Percentiles rank a stretch among this genome's conserved stretches.
These are phyloP conservation scores for Epichloe glyceriae DNA, from an alignment of 2,329 filamentous ascomycete species.

Conservation along the genomic window DNA sequence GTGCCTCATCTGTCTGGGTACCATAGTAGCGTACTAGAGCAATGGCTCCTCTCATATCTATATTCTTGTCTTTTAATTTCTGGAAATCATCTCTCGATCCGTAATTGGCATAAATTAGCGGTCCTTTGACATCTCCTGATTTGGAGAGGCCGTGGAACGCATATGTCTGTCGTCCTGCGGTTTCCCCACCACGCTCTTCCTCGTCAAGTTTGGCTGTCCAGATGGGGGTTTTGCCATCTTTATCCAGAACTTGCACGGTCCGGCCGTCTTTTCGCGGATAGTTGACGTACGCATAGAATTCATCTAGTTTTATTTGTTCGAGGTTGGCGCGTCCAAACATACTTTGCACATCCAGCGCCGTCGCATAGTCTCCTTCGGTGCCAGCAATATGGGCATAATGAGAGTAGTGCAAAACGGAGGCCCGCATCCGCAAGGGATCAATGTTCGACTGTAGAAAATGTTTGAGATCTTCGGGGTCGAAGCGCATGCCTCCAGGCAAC, in stretches of 20 bases:
- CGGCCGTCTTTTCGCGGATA: slow-evolving; percentile 71
- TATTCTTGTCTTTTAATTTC: slow-evolving; percentile 52
- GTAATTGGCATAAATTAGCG: slow-evolving; percentile 84
- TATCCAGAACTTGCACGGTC: slow-evolving; percentile 66
- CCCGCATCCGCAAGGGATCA: slow-evolving; percentile 54
- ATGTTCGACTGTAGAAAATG: slow-evolving; percentile 61
- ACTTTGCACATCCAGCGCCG: slow-evolving; percentile 73
- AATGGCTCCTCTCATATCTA: slow-evolving; percentile 68
- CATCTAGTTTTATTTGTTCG: slow-evolving; percentile 62
- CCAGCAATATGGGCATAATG: slow-evolving; percentile 83
- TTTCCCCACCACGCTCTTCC: slow-evolving; percentile 49
- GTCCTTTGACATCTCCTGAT: slow-evolving; percentile 73
- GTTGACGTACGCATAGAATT: slow-evolving; percentile 84
- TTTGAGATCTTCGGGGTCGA: slow-evolving; percentile 73
- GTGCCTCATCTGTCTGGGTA: slow-evolving; percentile 53
- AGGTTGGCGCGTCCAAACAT: slow-evolving; percentile 61
- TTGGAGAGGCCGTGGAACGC: slow-evolving; percentile 86
- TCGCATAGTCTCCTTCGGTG: slow-evolving; percentile 80
- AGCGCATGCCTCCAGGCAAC: slow-evolving; percentile 52
- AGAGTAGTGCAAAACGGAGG: slow-evolving; percentile 65
- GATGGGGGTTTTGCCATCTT: slow-evolving; percentile 42
- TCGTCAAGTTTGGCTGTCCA: slow-evolving; percentile 85
- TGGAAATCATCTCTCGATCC: slow-evolving; percentile 77
- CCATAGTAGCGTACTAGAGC: slow-evolving; percentile 74
- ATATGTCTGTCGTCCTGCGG: slow-evolving; percentile 53